These are phyloP conservation scores for Xylariaceae sp. DNA, from an alignment of 2,329 filamentous ascomycete species.

Conservation along the genomic window DNA sequence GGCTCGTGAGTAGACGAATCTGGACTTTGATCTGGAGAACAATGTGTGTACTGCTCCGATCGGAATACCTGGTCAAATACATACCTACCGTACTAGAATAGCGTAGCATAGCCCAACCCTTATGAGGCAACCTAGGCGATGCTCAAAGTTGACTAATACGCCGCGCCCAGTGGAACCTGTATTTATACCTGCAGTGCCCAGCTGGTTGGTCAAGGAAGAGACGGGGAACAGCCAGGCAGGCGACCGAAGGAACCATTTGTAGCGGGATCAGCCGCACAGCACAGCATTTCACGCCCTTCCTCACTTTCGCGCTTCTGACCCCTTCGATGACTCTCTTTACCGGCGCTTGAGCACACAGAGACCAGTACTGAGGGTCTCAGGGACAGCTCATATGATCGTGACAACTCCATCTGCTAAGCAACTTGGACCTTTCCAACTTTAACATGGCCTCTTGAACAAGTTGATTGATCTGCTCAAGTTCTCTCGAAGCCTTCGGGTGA, in stretches of 20 bases:
- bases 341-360: constrained; percentile 28
- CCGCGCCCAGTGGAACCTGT: constrained; percentile 29
- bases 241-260: constrained; percentile 25
- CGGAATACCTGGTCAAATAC: background rate
- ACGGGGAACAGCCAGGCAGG: constrained; percentile 35
- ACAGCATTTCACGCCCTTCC: constrained; percentile 29
- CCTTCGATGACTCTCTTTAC: constrained; percentile 41
- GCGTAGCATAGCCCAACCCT: constrained; percentile 26
- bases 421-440: constrained; percentile 8
- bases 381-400: constrained; percentile 43
- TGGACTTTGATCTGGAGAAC: background rate
- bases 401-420: constrained; percentile 22
- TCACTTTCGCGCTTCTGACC: constrained; percentile 35
- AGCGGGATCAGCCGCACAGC: constrained; percentile 45
- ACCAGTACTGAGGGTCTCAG: constrained; percentile 33
- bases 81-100: background rate
- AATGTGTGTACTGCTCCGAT: background rate
- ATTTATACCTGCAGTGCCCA: constrained; percentile 28
- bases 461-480: constrained; percentile 28
- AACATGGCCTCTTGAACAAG: constrained; percentile 25
- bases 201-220: constrained; percentile 16
- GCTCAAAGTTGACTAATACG: constrained; percentile 29
- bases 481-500: constrained; percentile 27
- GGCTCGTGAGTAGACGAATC: background rate
- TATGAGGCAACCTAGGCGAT: constrained; percentile 26